Evolutionary conservation across 2,329 filamentous ascomycete species (phyloP).

Genomic region (Grosmannia penicillata): DNA sequence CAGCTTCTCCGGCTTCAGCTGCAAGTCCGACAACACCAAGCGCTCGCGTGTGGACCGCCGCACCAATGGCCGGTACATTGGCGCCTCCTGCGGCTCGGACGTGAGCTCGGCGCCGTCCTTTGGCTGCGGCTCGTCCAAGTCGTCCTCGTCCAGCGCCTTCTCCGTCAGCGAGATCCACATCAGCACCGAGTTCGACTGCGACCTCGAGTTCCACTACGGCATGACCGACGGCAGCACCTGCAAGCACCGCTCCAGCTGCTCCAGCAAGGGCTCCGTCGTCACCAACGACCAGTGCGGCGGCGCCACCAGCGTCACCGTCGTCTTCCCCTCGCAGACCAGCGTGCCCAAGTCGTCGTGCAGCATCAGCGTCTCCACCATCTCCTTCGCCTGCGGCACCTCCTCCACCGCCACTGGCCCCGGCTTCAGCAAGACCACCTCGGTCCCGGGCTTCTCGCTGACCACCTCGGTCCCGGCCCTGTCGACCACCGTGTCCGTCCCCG

Average conservation of each 20-base stretch:
- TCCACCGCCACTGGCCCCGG: conserved; percentile 8
- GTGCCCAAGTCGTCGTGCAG: conserved; percentile 46
- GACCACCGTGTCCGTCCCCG: neutral
- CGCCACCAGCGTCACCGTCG: conserved; percentile 65
- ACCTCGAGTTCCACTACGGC: conserved; percentile 72
- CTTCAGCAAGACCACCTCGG: conserved; percentile 2
- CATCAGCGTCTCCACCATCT: conserved; percentile 59
- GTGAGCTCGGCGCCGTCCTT: conserved; percentile 41
- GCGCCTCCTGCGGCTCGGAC: conserved; percentile 33
- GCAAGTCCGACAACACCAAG: conserved; percentile 37
- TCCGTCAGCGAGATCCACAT: conserved; percentile 65
- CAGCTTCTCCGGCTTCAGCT: conserved; percentile 58
- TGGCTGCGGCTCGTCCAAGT: conserved; percentile 27
- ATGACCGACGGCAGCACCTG: conserved; percentile 74
- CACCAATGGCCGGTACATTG: conserved; percentile 43
- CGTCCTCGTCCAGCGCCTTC: conserved; percentile 41
- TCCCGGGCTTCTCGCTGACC: conserved; percentile 8
- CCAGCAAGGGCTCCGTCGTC: conserved; percentile 50
- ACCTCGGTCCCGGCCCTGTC: conserved; percentile 11
- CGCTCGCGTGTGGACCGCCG: conserved; percentile 40
- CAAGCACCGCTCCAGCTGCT: conserved; percentile 62
- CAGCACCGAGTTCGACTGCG: conserved; percentile 57
- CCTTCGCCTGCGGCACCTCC: conserved; percentile 50
- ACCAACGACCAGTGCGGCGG: conserved; percentile 86
- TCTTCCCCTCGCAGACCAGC: conserved; percentile 44